These are phyloP conservation scores for Pseudozyma tsukubaensis DNA, from an alignment of 1,284 basidiomycete species.

Conservation along the genomic window DNA sequence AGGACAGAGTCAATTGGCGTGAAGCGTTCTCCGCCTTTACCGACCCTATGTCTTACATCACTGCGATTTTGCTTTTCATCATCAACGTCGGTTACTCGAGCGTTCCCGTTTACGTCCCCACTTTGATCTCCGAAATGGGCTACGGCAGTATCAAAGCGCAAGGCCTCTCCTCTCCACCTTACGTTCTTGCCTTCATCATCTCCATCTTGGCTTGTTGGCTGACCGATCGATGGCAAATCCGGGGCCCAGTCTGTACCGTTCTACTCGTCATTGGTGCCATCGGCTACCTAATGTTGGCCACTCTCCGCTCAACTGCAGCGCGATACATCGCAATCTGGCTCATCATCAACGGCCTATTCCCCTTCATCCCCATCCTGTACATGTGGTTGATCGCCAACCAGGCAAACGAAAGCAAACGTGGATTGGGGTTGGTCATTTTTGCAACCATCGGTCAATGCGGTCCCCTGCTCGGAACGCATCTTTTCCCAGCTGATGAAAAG, in stretches of 20 bases:
- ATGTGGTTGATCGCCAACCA: constrained; percentile 58
- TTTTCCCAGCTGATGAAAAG: constrained; percentile 50
- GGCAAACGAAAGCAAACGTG: constrained; percentile 54
- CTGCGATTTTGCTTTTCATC: constrained; percentile 56
- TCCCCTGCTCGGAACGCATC: constrained; percentile 55
- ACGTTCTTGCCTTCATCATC: constrained; percentile 58
- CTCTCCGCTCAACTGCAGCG: constrained; percentile 25
- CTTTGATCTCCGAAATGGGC: constrained; percentile 60
- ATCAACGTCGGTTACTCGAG: constrained; percentile 61
- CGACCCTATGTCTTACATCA: constrained; percentile 57
- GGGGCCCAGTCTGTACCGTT: constrained; percentile 53
- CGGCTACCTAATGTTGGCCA: constrained; percentile 63
- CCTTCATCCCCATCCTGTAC: constrained; percentile 60
- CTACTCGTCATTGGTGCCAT: constrained; percentile 46
- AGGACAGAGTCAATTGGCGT: constrained; percentile 26
- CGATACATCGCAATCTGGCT: constrained; percentile 55
- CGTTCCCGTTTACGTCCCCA: constrained; percentile 65
- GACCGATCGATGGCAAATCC: constrained; percentile 50
- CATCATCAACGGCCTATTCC: constrained; percentile 57
- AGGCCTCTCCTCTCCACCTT: constrained; percentile 55
- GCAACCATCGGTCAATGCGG: constrained; percentile 62
- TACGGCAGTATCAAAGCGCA: constrained; percentile 55
- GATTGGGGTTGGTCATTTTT: constrained; percentile 54
- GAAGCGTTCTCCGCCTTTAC: constrained; percentile 45
- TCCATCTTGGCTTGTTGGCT: constrained; percentile 37